Conservation (phyloP, 768 basidiomycete species). For the Rhizopogon roseolus region DNA sequence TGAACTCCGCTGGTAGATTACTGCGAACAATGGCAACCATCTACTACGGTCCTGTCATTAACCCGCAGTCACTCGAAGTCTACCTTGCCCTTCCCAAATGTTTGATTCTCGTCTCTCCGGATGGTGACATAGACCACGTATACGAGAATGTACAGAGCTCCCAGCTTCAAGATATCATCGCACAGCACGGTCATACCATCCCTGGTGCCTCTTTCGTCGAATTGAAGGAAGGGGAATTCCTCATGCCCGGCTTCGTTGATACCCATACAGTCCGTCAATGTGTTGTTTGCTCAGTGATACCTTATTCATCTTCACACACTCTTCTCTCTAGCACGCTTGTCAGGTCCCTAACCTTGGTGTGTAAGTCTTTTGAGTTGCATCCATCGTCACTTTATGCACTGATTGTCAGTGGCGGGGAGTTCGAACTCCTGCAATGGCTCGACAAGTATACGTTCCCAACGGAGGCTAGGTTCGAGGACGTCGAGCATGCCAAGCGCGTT, state of each 20-base stretch:
- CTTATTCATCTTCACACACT: slow-evolving; percentile 3
- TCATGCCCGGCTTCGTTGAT: slow-evolving; percentile 88
- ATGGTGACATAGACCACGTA: slow-evolving; percentile 69
- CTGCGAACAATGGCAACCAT: slow-evolving; percentile 25
- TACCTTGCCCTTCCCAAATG: slow-evolving; percentile 47
- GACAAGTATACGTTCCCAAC: slow-evolving; percentile 80
- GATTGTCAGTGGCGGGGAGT: slow-evolving; percentile 65
- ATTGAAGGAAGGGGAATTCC: slow-evolving; percentile 55
- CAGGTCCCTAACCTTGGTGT: slow-evolving; percentile 42
- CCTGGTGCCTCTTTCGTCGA: slow-evolving; percentile 25
- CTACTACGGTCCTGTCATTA: slow-evolving; percentile 57
- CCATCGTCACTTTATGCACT: slow-evolving; percentile 1
- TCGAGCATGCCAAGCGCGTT: slow-evolving; percentile 59
- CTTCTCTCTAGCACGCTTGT: slow-evolving; percentile 22
- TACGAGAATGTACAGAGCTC: slow-evolving; percentile 49
- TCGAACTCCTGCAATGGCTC: slow-evolving; percentile 89
- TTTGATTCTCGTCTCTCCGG: slow-evolving; percentile 45
- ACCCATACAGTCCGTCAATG: slow-evolving; percentile 68
- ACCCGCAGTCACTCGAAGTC: slow-evolving; percentile 38
- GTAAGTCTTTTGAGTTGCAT: slow-evolving; percentile 11
- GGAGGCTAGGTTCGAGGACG: slow-evolving; percentile 71
- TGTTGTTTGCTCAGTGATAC: background rate
- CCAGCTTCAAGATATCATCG: slow-evolving; percentile 45
- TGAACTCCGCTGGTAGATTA: background rate
- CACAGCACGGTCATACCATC: slow-evolving; percentile 43